A percentile compares a stretch with the other conserved stretches of the same genome.
Conservation (phyloP, 495 filamentous ascomycete species). For the Daldinia loculata region DNA sequence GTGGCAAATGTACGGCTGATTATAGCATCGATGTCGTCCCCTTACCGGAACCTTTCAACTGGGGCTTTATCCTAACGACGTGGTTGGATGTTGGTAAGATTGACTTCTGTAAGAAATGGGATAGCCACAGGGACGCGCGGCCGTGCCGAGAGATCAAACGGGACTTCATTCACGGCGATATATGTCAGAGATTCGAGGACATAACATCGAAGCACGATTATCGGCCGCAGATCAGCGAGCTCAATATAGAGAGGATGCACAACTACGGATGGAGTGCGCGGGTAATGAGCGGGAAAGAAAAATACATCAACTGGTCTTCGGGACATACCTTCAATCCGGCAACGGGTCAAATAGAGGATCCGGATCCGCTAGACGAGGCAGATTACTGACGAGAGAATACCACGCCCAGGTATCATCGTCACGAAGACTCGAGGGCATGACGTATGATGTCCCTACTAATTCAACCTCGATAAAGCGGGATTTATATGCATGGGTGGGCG, state of each 20-base stretch:
- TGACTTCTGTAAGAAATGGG: constrained; percentile 36
- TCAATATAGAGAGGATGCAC: constrained; percentile 25
- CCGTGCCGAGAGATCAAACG: constrained; percentile 16
- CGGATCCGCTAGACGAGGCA: constrained; percentile 35
- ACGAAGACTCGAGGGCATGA: not conserved
- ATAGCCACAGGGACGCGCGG: constrained; percentile 31
- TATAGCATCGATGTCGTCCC: constrained; percentile 29
- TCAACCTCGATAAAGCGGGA: not conserved
- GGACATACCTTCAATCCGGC: constrained; percentile 27
- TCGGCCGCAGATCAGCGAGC: constrained; percentile 15
- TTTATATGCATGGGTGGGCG: constrained; percentile 24
- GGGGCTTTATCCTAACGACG: constrained; percentile 35
- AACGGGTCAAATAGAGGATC: constrained; percentile 31
- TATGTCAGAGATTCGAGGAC: constrained; percentile 34
- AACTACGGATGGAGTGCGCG: constrained; percentile 26
- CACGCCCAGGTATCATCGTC: not conserved
- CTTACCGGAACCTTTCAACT: constrained; percentile 31
- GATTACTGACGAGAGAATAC: constrained; percentile 22
- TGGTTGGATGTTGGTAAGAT: constrained; percentile 35
- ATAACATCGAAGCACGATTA: constrained; percentile 17
- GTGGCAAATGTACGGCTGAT: constrained; percentile 31
- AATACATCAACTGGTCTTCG: constrained; percentile 15
- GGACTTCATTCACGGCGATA: not conserved
- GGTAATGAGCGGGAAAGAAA: constrained; percentile 10
- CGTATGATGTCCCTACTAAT: not conserved